Evolutionary conservation across 257 asterid species (phyloP).

Genomic region (Petrea volubilis): DNA sequence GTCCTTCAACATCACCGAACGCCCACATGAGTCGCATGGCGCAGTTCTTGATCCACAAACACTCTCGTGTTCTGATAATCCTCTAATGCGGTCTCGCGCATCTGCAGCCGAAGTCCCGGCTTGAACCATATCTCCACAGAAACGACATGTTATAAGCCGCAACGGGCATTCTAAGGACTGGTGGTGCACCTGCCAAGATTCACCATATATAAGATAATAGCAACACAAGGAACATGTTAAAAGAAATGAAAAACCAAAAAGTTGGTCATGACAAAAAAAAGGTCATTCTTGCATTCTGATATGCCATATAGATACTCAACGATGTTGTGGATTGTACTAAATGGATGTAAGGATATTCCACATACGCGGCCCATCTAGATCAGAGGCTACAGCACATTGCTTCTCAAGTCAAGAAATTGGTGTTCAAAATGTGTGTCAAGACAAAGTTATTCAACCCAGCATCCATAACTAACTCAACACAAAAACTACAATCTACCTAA

Average conservation of each 20-base stretch:
- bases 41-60: slow-evolving; percentile 92
- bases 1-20: slow-evolving; percentile 95
- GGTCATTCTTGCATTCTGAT: background rate
- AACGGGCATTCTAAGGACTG: slow-evolving; percentile 73
- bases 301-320: no score
- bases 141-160: slow-evolving; percentile 79
- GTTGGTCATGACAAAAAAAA: background rate
- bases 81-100: slow-evolving; percentile 81
- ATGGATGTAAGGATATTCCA: no score
- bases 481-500: background rate
- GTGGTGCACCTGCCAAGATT: slow-evolving; percentile 71
- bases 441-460: no score
- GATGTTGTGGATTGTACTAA: no score
- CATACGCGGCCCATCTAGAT: no score
- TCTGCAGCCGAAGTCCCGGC: slow-evolving; percentile 83
- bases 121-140: slow-evolving; percentile 98
- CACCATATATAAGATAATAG: background rate
- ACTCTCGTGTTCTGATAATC: slow-evolving; percentile 88
- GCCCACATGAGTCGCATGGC: slow-evolving; percentile 95
- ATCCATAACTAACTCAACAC: background rate
- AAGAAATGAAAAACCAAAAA: background rate
- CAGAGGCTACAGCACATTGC: no score
- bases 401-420: no score
- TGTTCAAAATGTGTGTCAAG: no score
- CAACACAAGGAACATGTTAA: no score